Percentiles rank a stretch among this genome's conserved stretches.
phyloP scores from a whole-genome alignment of 345 rosid genomes.

The Pugionium cornutum region DNA sequence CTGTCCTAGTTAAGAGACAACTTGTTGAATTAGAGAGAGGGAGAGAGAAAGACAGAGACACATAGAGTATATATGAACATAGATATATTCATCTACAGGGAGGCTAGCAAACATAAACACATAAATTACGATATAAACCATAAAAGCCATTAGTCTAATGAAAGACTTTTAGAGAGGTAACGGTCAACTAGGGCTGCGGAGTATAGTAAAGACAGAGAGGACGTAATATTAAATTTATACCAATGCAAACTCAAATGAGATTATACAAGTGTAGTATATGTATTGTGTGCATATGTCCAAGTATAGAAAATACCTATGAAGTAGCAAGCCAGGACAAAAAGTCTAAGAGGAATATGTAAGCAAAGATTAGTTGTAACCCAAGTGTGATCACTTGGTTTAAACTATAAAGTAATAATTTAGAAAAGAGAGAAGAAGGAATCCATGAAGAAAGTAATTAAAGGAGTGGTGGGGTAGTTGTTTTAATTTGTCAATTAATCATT shows the following conservation, averaged over 20 bases:
- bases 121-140: conserved; percentile 7
- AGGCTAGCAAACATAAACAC: not conserved
- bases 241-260: conserved; percentile 20
- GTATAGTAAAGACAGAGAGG: conserved; percentile 19
- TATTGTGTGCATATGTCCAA: conserved; percentile 2
- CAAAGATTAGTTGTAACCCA: conserved; percentile 35
- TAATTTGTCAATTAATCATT: too few species aligned
- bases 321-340: conserved; percentile 10
- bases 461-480: too few species aligned
- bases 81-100: too few species aligned
- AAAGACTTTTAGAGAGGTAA: conserved; percentile 20
- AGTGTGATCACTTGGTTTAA: conserved; percentile 27
- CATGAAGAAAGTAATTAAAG: too few species aligned
- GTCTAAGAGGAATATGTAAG: conserved; percentile 28
- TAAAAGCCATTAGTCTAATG: not conserved
- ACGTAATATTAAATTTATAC: conserved; percentile 1
- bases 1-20: not conserved
- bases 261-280: conserved; percentile 21
- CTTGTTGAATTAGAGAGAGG: too few species aligned
- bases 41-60: too few species aligned
- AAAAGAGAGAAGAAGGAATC: conserved; percentile 25
- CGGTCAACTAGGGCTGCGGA: conserved; percentile 34
- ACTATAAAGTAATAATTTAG: conserved; percentile 14
- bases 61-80: too few species aligned
- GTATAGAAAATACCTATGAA: conserved; percentile 14